Base-by-base conservation (phyloP, 2,329 filamentous ascomycete genomes). In the Colletotrichum lupini region DNA sequence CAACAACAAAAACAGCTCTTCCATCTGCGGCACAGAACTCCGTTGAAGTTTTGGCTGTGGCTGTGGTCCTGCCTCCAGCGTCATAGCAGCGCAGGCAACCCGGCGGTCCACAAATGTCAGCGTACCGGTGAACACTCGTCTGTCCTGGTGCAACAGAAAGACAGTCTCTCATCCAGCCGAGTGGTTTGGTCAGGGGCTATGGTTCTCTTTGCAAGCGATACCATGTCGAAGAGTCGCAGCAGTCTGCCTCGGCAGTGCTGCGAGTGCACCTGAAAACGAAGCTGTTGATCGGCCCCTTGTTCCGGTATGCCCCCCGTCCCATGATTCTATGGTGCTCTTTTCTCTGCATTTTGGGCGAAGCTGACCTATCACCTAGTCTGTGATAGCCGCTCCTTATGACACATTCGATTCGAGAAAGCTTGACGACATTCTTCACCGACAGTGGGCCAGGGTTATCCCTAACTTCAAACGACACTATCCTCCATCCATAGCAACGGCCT, bases 201-300 rank as follows among this genome's bases (percentile, higher is more conserved):
- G 22, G n/a, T 14, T 8, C 1, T 26, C 11, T 12, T 12, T 1
- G 3, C 7, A 35, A 12, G 26, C 19, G n/a, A 12, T 30, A 35
- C 16, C 55, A 22, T 63, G n/a, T 32, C 46, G 28, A 32, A 46
- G 6, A 14, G 22, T n/a, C 26, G 19, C 28, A 32, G 42, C 26
- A 14, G 60, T 53, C 60, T 63, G 28, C 22, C 30, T n/a, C 28
- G 61, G 61, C 61, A 26, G 61, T 53, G 61, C 46, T 22, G 46
- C 26, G 30, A 26, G 46, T 53, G 46, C 46, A 53, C 49, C 28
- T 22, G 32, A 49, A 64, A 35, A 9, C 12, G 61, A 64, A 35
- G 61, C 61, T 64, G 46, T 55, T 49, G 46, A 22, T 16, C 37
- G 16, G 12, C 8, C 46, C 8, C n/a, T 2, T 35, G 24, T 7